Evolutionary conservation across 2,329 filamentous ascomycete genomes (phyloP), one percentile per base, ranked within the genome.

Genomic region (Fusarium agapanthi): DNA sequence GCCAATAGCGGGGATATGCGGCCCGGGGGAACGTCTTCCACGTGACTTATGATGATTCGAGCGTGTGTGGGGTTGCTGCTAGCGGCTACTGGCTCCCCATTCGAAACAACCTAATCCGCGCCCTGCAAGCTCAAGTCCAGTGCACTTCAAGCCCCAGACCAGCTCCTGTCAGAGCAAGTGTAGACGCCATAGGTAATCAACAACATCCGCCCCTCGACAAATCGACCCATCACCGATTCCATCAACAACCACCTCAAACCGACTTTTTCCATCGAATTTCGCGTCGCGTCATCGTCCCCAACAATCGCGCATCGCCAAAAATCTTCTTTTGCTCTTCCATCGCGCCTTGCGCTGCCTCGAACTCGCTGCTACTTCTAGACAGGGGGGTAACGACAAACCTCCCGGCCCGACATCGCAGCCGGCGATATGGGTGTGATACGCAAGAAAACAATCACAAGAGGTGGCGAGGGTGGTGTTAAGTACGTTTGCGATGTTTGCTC

Each of bases 401-500:
- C 77, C 77, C 75, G 73, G 67, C 73, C 75, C 65, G 67, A 63
- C 71, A 69, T 65, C 73, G 66, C 73, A 76, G 65, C 54, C 62
- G 77, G 67, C 77, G 72, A 76, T 55, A 98, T 98, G 95, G 95
- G 95, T 77, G 93, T 97, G 79, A 97, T 98, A 81, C 93, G 95
- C 81, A 98, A 98, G 87, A 98, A 98, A 86, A 96, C 94, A 67
- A 93, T 93, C 75, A 91, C 92, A 61, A 88, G 93, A 79, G 94
- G 93, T 71, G 94, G 92, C 57, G 94, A 98, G 80, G 95, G 93
- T 53, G 93, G 93, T 72, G 93, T 95, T 37, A 98, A 98, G 81
- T 99, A 97, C 82, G 94, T 98, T 74, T 99, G 96, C 86, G 97
- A 99, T 82, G 92, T 97, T 66, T 99, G 96, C 82, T 97, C 94